Base-by-base conservation (phyloP, 2,329 filamentous ascomycete genomes). In the Epicoccum nigrum region DNA sequence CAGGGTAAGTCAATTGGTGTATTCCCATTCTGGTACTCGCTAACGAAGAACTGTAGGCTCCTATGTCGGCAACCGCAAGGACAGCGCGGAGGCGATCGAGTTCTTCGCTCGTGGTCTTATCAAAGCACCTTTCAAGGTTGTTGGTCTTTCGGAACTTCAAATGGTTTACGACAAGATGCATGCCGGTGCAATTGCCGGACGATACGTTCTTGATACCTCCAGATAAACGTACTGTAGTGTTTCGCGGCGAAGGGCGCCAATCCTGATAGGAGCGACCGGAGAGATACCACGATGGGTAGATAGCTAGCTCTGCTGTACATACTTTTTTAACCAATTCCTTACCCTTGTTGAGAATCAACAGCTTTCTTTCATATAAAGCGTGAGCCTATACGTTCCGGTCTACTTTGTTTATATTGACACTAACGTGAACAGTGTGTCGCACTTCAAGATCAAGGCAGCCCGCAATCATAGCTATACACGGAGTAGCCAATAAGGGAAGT, bases 1-100 rank as follows among this genome's bases (percentile, higher is more conserved):
- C 90, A 90, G 80, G 49, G 49, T 52, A 44, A 38, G 39, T 23
- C 13, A 37, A 9, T 2, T 42, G 5, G 4, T 11, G 39, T 13
- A 27, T 9, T 11, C 12, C 7, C 28, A 27, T 25, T 3, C 6
- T 25, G 23, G 23, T 25, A 25, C 23, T 25, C 21, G 13, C 27
- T 53, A 19, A 43, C 23, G 11, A 16, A 33, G 3, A 19, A 15
- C 6, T 6, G 3, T 21, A 52, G 54, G 54, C 13, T 64, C 61
- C 7, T 97, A 97, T 72, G 93, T 97, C 62, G 93, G 93, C 51
- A 97, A 96, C 80, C 85, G 93, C 62, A 86, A 88, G 71, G 93
- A 97, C 72, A 88, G 86, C 1, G 84, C 86, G 45, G 93, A 97
- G 79, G 92, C 93, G 2, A 81, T 97, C 56, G 92, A 97, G 62